Conservation (phyloP, 768 basidiomycete genomes). For the Mrakia blollopis region DNA sequence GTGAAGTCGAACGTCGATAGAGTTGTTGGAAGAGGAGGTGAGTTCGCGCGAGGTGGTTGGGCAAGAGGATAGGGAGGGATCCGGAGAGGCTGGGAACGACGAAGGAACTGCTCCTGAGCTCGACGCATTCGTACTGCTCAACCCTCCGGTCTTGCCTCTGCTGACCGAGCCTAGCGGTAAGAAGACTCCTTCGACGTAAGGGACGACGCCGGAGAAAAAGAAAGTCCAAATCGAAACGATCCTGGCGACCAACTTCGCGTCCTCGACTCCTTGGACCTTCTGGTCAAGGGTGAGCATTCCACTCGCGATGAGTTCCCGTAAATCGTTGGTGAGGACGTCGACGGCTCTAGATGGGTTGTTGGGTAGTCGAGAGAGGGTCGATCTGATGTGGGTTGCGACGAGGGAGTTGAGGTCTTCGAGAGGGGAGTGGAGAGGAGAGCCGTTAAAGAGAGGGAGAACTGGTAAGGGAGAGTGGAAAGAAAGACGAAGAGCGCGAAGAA, state of each 20-base stretch:
- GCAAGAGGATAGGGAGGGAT: background rate
- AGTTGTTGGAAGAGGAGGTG: no score
- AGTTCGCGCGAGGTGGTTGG: background rate
- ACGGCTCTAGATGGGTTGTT: conserved; percentile 61
- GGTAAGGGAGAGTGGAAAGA: background rate
- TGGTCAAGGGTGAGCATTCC: conserved; percentile 92
- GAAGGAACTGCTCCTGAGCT: background rate
- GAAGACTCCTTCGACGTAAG: conserved; percentile 51
- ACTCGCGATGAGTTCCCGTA: conserved; percentile 71
- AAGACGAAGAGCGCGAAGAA: no score
- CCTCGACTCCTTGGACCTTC: conserved; percentile 69
- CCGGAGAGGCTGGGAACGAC: background rate
- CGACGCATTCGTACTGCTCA: background rate
- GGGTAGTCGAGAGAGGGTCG: conserved; percentile 58
- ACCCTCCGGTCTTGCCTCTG: background rate
- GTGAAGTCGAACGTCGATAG: conserved; percentile 29
- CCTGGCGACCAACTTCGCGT: conserved; percentile 67
- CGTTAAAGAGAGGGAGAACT: conserved; percentile 85
- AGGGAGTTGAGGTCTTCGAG: conserved; percentile 86
- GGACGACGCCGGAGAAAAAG: conserved; percentile 84
- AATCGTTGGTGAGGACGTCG: conserved; percentile 66
- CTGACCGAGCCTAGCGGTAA: conserved; percentile 34
- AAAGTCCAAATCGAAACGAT: conserved; percentile 87
- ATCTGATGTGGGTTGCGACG: conserved; percentile 70
- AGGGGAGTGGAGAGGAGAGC: conserved; percentile 74